Conservation (phyloP, 306 rosid genomes). For the Pachyrhizus erosus region DNA sequence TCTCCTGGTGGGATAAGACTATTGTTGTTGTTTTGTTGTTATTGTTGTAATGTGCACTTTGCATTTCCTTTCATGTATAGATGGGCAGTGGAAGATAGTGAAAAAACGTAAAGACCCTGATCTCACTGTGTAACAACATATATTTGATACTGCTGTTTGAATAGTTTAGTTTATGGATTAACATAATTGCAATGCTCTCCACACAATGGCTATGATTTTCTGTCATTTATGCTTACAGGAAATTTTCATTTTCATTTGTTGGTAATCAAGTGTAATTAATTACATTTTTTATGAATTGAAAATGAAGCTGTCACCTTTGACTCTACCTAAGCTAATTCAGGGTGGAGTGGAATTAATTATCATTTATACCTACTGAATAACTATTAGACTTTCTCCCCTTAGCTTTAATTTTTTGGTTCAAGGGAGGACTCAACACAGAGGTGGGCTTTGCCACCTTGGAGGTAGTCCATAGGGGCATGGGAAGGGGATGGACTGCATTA, state of each 20-base stretch:
- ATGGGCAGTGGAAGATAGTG: background rate
- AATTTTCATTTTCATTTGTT: background rate
- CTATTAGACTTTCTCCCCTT: background rate
- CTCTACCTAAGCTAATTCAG: background rate
- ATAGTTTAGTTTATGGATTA: background rate
- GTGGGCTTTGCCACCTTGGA: background rate
- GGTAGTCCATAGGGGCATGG: background rate
- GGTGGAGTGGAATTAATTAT: background rate
- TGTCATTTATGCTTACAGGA: background rate
- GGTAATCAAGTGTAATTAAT: background rate
- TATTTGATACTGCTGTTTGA: constrained; percentile 17
- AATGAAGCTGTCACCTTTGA: background rate
- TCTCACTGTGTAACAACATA: background rate
- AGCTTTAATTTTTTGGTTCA: too few relatives aligned
- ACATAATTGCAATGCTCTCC: background rate
- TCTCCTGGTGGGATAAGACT: background rate
- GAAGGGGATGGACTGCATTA: background rate
- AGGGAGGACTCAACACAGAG: background rate
- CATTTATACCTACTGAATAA: background rate
- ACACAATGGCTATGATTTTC: background rate
- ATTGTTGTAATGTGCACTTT: background rate
- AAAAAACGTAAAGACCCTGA: constrained; percentile 8
- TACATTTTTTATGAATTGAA: background rate
- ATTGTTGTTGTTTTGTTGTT: background rate
- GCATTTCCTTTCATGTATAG: background rate